Base-by-base conservation (phyloP, 2,329 filamentous ascomycete genomes). In the Coleophoma cylindrospora region DNA sequence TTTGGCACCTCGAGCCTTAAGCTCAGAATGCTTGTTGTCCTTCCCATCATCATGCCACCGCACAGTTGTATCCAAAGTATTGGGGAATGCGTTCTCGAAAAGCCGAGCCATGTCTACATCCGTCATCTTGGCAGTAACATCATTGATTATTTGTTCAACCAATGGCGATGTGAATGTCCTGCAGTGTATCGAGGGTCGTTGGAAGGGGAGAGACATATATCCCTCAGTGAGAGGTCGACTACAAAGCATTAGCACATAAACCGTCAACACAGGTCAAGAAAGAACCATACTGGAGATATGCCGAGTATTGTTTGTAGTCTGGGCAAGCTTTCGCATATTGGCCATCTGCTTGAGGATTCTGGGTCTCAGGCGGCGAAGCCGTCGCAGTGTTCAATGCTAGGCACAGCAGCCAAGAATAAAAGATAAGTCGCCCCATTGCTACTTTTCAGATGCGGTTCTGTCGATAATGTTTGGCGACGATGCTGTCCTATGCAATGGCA, bases 1-100 rank as follows among this genome's bases (percentile, higher is more conserved):
- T 49, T 64, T 66, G 45, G 61, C 64, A 46, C 66, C 54, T 56
- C 65, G 61, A 27, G 64, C 41, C 67, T 72, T 57, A 67, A 73
- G 53, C 66, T 69, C 58, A 62, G 54, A 61, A 51, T 65, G 60
- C 47, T 72, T 67, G 55, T 40, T 64, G 9, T 44, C 48, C 17
- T 67, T 70, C 3, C 75, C 77, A 56, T 85, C 78, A 9, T 78
- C 74, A 65, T 89, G 85, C 85, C 85, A 89, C 52, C 80, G 70
- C 11, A 89, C 79, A 0, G 84, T 89, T 0, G 85, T 89, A 60
- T 89, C 85, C 13, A 88, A 67, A 0, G 85, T 88, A 61, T 87
- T 88, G 4, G 92, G 92, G 57, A 95, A 97, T 2, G 92, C 85
- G 65, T 99, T 99, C 66, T 95, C 90, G 65, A 99, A 99, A 11